Evolutionary conservation across 2,329 filamentous ascomycete genomes (phyloP).

Genomic region (Mollisiaceae sp.): DNA sequence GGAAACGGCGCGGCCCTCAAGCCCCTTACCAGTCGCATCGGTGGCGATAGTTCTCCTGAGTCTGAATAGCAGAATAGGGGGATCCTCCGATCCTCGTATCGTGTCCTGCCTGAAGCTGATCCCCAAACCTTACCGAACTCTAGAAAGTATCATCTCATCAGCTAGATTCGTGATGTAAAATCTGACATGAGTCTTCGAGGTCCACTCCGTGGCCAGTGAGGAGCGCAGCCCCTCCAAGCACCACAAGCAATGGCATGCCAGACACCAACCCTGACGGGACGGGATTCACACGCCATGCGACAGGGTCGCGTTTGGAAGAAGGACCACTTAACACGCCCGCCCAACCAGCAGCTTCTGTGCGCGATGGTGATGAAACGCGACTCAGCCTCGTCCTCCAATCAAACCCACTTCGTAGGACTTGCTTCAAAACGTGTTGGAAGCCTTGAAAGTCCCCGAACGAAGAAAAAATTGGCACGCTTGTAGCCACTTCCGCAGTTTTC

Average conservation of each 20-base stretch:
- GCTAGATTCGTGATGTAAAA: slow-evolving; percentile 12
- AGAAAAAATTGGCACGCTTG: slow-evolving; percentile 22
- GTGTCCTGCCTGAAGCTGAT: slow-evolving; percentile 7
- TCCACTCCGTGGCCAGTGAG: slow-evolving; percentile 10
- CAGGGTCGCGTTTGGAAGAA: slow-evolving; percentile 31
- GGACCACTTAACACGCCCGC: slow-evolving; percentile 20
- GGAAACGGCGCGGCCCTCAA: slow-evolving; percentile 17
- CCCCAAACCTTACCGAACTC: slow-evolving; percentile 15
- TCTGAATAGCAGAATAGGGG: not conserved
- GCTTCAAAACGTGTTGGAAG: not conserved
- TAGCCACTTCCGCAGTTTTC: slow-evolving; percentile 21
- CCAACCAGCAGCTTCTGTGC: slow-evolving; percentile 25
- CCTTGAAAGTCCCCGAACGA: slow-evolving; percentile 14
- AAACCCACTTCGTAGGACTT: slow-evolving; percentile 18
- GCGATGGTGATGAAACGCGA: slow-evolving; percentile 28
- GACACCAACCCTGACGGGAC: slow-evolving; percentile 9
- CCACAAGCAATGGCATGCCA: slow-evolving; percentile 6
- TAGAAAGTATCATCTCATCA: slow-evolving; percentile 5
- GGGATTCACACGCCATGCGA: slow-evolving; percentile 31
- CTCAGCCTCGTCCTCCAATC: slow-evolving; percentile 29
- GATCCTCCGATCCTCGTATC: not conserved
- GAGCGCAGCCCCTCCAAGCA: slow-evolving; percentile 13
- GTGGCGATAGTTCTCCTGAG: slow-evolving; percentile 11
- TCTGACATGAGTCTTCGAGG: slow-evolving; percentile 22
- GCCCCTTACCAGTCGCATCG: slow-evolving; percentile 1